Conservation (phyloP, 2,329 filamentous ascomycete species). For the Tolypocladium capitatum region DNA sequence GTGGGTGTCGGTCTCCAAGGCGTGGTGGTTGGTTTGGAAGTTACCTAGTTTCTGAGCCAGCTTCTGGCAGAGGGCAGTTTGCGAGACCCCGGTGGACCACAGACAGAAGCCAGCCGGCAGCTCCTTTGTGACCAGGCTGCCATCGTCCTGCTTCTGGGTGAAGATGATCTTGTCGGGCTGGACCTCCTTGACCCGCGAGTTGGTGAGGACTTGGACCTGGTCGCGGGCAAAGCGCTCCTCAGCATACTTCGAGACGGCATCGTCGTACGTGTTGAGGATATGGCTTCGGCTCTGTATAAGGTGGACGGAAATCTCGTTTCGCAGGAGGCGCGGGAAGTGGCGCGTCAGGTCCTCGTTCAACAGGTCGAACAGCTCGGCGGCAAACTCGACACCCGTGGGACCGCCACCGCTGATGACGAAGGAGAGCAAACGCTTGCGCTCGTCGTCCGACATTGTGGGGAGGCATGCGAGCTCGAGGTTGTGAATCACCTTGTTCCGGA, state of each 20-base stretch:
- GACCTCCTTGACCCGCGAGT: slow-evolving; percentile 86
- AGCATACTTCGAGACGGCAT: slow-evolving; percentile 82
- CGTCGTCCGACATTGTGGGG: slow-evolving; percentile 82
- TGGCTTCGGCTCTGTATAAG: slow-evolving; percentile 89
- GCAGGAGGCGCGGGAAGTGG: slow-evolving; percentile 77
- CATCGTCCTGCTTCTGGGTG: slow-evolving; percentile 64
- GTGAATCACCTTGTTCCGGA: slow-evolving; percentile 75
- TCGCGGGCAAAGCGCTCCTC: slow-evolving; percentile 86
- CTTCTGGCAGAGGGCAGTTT: slow-evolving; percentile 65
- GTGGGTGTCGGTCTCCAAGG: slow-evolving; percentile 88
- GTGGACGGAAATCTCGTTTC: slow-evolving; percentile 96
- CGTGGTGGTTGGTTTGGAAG: slow-evolving; percentile 74
- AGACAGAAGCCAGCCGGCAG: slow-evolving; percentile 92
- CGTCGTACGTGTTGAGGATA: slow-evolving; percentile 96
- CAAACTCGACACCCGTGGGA: slow-evolving; percentile 94
- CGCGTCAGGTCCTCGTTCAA: slow-evolving; percentile 83
- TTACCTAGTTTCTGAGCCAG: slow-evolving; percentile 65
- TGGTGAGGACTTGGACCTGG: slow-evolving; percentile 81
- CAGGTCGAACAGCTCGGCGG: slow-evolving; percentile 89
- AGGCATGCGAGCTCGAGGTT: slow-evolving; percentile 86
- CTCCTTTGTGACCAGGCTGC: slow-evolving; percentile 72
- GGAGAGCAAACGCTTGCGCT: slow-evolving; percentile 74
- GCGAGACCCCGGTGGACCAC: slow-evolving; percentile 92
- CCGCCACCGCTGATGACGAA: slow-evolving; percentile 95
- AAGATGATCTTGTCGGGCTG: slow-evolving; percentile 74